These are phyloP conservation scores for Fraxinus excelsior DNA, from an alignment of 257 asterid species.

Conservation along the genomic window DNA sequence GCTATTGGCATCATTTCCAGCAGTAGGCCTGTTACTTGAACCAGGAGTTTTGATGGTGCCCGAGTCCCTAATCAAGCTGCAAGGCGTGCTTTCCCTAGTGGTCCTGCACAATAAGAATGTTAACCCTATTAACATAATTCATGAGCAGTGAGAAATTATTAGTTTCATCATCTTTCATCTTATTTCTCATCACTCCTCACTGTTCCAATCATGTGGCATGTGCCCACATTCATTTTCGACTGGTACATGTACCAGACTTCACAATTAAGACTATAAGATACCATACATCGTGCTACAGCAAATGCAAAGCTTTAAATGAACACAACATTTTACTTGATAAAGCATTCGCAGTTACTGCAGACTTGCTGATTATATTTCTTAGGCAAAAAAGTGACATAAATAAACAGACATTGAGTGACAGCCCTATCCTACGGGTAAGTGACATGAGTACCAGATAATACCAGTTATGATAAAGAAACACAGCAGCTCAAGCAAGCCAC, in stretches of 20 bases:
- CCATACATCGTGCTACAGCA: not conserved
- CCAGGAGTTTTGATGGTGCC: constrained; percentile 28
- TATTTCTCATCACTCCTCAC: constrained; percentile 5
- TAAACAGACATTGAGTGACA: not conserved
- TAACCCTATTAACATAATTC: too few species aligned
- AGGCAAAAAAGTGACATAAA: too few species aligned
- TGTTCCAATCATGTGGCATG: constrained; percentile 24
- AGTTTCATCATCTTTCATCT: constrained; percentile 4
- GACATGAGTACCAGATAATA: too few species aligned
- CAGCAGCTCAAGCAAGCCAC: too few species aligned
- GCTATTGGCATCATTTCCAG: constrained; percentile 13
- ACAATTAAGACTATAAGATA: not conserved
- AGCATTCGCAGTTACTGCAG: not conserved
- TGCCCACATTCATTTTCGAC: constrained; percentile 19
- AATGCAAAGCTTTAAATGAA: too few species aligned
- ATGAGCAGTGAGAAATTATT: too few species aligned
- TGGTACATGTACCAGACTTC: not conserved
- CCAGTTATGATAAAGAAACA: too few species aligned
- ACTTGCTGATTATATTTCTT: not conserved
- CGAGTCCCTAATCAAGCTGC: constrained; percentile 33
- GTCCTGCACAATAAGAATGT: constrained; percentile 19
- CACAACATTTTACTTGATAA: not conserved
- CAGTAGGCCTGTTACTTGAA: constrained; percentile 30
- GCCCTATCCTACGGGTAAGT: not conserved
- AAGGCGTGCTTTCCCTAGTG: constrained; percentile 41